A percentile compares a stretch with the other conserved stretches of the same genome.
Conservation (phyloP, 495 filamentous ascomycete species). For the Penicillium lagena region DNA sequence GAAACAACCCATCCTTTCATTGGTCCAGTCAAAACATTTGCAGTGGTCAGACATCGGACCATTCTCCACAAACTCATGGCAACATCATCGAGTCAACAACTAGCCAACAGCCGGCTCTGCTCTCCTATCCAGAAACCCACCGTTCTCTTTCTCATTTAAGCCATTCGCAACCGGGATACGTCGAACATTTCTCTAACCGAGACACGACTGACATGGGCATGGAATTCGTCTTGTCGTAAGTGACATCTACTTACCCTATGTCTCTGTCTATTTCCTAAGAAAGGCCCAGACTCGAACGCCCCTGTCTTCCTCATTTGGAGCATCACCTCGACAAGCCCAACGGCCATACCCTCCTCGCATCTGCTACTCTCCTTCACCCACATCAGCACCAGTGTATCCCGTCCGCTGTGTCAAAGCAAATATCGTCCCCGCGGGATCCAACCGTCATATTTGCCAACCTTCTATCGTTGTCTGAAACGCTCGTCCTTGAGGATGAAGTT, state of each 20-base stretch:
- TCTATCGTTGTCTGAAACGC: constrained; percentile 15
- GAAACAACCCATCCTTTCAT: too few relatives aligned
- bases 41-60: too few relatives aligned
- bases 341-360: neutral
- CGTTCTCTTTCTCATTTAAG: too few relatives aligned
- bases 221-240: constrained; percentile 1
- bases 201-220: neutral
- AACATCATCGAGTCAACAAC: too few relatives aligned
- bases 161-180: too few relatives aligned
- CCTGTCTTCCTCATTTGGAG: constrained; percentile 2
- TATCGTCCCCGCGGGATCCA: neutral
- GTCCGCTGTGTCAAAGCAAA: neutral
- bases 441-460: constrained; percentile 17
- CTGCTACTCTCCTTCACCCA: neutral
- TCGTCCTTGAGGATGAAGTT: constrained; percentile 22
- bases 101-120: too few relatives aligned
- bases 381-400: neutral
- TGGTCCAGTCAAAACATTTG: too few relatives aligned
- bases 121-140: too few relatives aligned
- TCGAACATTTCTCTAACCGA: constrained; percentile 1
- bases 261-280: neutral
- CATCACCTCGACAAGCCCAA: neutral
- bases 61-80: too few relatives aligned
- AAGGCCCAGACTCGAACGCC: neutral
- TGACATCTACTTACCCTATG: neutral